Base-by-base conservation (phyloP, 1,139 yeast genomes). In the Saccharomycopsis hybrid region DNA sequence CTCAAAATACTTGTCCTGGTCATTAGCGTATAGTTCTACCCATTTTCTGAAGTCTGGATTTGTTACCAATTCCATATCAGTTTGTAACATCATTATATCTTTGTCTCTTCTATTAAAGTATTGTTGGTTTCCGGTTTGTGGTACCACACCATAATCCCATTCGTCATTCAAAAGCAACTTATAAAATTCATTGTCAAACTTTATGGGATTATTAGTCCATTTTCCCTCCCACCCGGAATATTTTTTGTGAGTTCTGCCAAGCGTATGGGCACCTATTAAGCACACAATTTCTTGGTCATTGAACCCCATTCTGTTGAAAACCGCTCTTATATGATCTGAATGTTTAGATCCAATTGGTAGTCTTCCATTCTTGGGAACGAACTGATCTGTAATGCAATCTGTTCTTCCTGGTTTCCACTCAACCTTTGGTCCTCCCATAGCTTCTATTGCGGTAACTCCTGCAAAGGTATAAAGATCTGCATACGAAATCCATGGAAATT, bases 141-240 rank as follows among this genome's bases (percentile, higher is more conserved):
- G 71, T n/a, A 72, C 76, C 5, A 41, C 51, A 3, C 64, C 70
- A 3, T 55, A 43, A 4, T 47, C 69, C 94, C 94, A 85, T 53
- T 73, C 71, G 56, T 74, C 78, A 58, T 72, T 70, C 58, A 83
- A 68, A 55, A 85, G 74, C 57, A 81, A 70, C 54, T 78, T 80
- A 69, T 67, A 85, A 65, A 80, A 83, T 56, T 79, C 84, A 65
- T 83, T 83, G 59, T 85, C 78, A 66, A 85, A 82, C 67, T 73
- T 68, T 54, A 84, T 83, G 59, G 85, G 85, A 47, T 82, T 77
- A 52, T 84, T 85, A 50, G 84, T 85, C 94, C 94, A 85, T 39
- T 90, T 89, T 44, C 94, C 94, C 55, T 82, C 88, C 62, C 71
- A 85, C 1, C 92, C 92, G 38, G 72, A 67, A 47, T 61, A 70